Conservation (phyloP, 768 basidiomycete species). For the Mycena vulgaris region DNA sequence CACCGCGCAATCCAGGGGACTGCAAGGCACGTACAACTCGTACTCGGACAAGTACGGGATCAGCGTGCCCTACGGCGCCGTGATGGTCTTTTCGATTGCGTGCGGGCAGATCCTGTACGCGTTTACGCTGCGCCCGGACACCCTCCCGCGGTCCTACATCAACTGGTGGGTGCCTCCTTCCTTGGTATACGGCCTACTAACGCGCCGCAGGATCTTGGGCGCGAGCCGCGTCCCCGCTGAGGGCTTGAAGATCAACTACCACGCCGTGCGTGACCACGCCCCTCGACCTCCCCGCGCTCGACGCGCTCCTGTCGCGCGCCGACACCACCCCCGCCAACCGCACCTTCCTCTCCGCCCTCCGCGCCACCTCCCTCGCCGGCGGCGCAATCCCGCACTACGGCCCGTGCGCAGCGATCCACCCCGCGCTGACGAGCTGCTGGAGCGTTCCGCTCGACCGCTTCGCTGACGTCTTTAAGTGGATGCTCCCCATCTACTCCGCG, state of each 20-base stretch:
- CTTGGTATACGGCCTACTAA: background rate
- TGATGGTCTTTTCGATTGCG: slow-evolving; percentile 28
- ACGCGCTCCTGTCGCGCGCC: slow-evolving; percentile 64
- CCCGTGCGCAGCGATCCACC: slow-evolving; percentile 84
- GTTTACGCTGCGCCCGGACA: slow-evolving; percentile 32
- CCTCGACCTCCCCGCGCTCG: slow-evolving; percentile 70
- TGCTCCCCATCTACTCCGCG: slow-evolving; percentile 88
- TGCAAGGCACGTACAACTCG: slow-evolving; percentile 79
- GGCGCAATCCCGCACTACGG: slow-evolving; percentile 65
- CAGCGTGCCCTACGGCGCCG: slow-evolving; percentile 29
- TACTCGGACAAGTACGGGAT: slow-evolving; percentile 53
- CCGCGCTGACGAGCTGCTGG: slow-evolving; percentile 73
- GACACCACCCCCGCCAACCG: slow-evolving; percentile 70
- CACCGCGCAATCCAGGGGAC: slow-evolving; percentile 58
- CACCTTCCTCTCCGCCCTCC: slow-evolving; percentile 60
- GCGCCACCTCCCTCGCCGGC: slow-evolving; percentile 52
- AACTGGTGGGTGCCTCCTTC: slow-evolving; percentile 9
- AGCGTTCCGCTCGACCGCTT: slow-evolving; percentile 78
- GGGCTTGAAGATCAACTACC: slow-evolving; percentile 73
- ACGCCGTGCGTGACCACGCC: slow-evolving; percentile 71
- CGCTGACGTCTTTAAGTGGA: slow-evolving; percentile 87
- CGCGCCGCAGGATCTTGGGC: slow-evolving; percentile 67
- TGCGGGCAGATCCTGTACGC: slow-evolving; percentile 37
- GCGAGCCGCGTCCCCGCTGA: slow-evolving; percentile 76
- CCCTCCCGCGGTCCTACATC: slow-evolving; percentile 79